Percentiles rank a stretch among this genome's conserved stretches.
Conservation (phyloP, 1,139 yeast species). For the Casaregolazyma lundiana region DNA sequence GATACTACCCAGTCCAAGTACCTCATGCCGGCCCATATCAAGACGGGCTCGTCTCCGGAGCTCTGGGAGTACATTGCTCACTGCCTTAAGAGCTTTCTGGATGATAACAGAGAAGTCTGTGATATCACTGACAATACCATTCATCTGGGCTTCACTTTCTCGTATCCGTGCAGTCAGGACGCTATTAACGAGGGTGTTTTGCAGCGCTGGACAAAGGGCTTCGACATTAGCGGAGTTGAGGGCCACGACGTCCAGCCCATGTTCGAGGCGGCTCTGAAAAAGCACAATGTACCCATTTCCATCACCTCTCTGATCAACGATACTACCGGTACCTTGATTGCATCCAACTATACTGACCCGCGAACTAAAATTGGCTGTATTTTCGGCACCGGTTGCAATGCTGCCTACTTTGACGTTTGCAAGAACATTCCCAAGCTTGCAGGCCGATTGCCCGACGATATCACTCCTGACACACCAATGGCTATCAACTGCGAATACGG, state of each 20-base stretch:
- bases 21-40: slow-evolving; percentile 62
- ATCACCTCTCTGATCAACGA: slow-evolving; percentile 94
- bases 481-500: slow-evolving; percentile 99
- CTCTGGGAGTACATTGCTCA: slow-evolving; percentile 85
- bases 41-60: slow-evolving; percentile 73
- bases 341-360: slow-evolving; percentile 88
- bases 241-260: slow-evolving; percentile 92
- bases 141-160: slow-evolving; percentile 93
- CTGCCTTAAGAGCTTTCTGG: slow-evolving; percentile 60
- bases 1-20: slow-evolving; percentile 82
- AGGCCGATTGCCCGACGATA: slow-evolving; percentile 63
- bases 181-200: slow-evolving; percentile 81
- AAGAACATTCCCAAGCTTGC: slow-evolving; percentile 76
- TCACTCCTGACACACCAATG: slow-evolving; percentile 65
- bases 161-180: slow-evolving; percentile 84
- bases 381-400: slow-evolving; percentile 97
- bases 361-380: slow-evolving; percentile 91
- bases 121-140: slow-evolving; percentile 53
- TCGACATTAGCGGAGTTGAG: slow-evolving; percentile 89
- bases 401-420: slow-evolving; percentile 82
- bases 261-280: slow-evolving; percentile 70
- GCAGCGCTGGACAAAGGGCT: slow-evolving; percentile 98
- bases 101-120: slow-evolving; percentile 45
- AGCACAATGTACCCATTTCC: slow-evolving; percentile 64
- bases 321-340: slow-evolving; percentile 95